phyloP scores from a whole-genome alignment of 805 yeast genomes.

The Scheffersomyces amazonensis region DNA sequence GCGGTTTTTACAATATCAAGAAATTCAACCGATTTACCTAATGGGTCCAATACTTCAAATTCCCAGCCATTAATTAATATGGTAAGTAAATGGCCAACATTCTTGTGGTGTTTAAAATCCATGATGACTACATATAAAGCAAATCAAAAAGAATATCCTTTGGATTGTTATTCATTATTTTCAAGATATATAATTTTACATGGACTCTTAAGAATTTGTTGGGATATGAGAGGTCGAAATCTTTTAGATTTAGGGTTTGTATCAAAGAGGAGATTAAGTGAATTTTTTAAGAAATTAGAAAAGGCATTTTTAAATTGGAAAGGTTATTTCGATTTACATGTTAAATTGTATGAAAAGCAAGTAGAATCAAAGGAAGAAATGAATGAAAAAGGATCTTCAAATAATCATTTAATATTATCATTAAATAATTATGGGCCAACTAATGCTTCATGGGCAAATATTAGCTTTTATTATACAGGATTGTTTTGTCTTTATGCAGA shows the following conservation, averaged over 20 bases:
- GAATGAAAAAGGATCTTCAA: conserved; percentile 8
- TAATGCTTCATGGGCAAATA: conserved; percentile 30
- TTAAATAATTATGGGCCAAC: conserved; percentile 31
- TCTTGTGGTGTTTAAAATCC: conserved; percentile 29
- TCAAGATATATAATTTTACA: conserved; percentile 34
- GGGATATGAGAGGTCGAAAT: conserved; percentile 29
- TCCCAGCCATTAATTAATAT: background rate
- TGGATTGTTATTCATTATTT: conserved; percentile 34
- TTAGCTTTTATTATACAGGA: conserved; percentile 20
- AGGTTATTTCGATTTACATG: conserved; percentile 33
- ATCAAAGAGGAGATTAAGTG: conserved; percentile 23
- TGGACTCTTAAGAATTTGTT: conserved; percentile 29
- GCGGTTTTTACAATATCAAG: background rate
- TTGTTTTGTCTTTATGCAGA: conserved; percentile 23
- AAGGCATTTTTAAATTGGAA: conserved; percentile 33
- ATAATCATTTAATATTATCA: background rate
- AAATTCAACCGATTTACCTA: background rate
- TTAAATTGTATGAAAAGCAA: conserved; percentile 9
- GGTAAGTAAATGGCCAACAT: conserved; percentile 27
- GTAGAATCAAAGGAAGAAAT: conserved; percentile 3
- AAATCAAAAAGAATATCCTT: conserved; percentile 26
- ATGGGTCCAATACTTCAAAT: background rate
- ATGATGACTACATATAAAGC: conserved; percentile 26
- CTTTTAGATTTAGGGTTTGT: conserved; percentile 31
- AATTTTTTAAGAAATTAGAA: conserved; percentile 24